Evolutionary conservation across 2,329 filamentous ascomycete genomes (phyloP).

Genomic region (Ophiostoma himal-ulmi): DNA sequence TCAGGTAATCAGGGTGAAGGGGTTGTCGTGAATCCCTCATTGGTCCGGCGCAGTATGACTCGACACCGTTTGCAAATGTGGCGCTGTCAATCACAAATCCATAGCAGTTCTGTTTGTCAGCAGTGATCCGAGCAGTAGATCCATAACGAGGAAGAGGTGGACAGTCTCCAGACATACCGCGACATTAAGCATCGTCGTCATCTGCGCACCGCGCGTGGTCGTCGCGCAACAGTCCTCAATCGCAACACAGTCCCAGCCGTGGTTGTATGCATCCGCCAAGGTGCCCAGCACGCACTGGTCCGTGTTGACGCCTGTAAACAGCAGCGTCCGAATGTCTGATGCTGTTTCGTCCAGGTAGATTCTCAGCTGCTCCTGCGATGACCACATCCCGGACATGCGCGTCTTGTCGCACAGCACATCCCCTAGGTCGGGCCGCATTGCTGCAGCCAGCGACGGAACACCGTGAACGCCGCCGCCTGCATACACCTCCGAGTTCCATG

Average conservation of each 20-base stretch:
- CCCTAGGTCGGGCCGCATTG: slow-evolving; percentile 28
- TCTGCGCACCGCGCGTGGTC: slow-evolving; percentile 37
- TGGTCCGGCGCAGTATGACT: not conserved
- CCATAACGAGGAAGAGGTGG: not conserved
- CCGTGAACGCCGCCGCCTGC: slow-evolving; percentile 20
- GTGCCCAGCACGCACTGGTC: slow-evolving; percentile 57
- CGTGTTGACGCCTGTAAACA: slow-evolving; percentile 56
- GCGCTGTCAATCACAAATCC: slow-evolving; percentile 1
- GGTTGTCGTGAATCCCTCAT: not conserved
- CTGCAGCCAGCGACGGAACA: slow-evolving; percentile 36
- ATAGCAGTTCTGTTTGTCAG: slow-evolving; percentile 11
- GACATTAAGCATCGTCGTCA: slow-evolving; percentile 35
- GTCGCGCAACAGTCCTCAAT: slow-evolving; percentile 52
- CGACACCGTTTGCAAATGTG: not conserved
- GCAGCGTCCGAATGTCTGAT: slow-evolving; percentile 35
- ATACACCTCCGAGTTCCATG: slow-evolving; percentile 52
- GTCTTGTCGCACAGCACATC: slow-evolving; percentile 53
- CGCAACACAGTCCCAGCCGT: slow-evolving; percentile 51
- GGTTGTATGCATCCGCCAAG: slow-evolving; percentile 49
- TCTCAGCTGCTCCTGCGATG: slow-evolving; percentile 38
- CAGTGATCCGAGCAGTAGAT: too few relatives aligned
- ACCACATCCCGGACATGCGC: slow-evolving; percentile 54
- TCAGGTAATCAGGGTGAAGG: not conserved
- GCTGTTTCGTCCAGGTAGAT: slow-evolving; percentile 36
- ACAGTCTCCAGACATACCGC: slow-evolving; percentile 31